phyloP scores from a whole-genome alignment of 148 eudicot species.

The Amaranthus hypochondriacus region DNA sequence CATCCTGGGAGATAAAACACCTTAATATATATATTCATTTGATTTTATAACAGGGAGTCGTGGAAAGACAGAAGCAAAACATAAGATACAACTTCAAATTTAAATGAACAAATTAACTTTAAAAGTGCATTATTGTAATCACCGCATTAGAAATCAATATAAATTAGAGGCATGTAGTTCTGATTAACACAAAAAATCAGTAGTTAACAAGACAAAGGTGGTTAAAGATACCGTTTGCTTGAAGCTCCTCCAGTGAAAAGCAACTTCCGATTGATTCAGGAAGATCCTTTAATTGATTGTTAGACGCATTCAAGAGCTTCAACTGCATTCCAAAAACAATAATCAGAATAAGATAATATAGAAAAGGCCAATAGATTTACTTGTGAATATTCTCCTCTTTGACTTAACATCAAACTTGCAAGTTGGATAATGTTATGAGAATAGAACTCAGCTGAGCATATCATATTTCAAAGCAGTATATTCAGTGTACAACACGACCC shows the following conservation, averaged over 20 bases:
- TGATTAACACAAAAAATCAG: not conserved
- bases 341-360: not conserved
- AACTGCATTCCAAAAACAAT: constrained; percentile 56
- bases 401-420: not conserved
- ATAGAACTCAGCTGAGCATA: not conserved
- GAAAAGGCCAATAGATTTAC: not conserved
- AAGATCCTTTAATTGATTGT: constrained; percentile 70
- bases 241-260: constrained; percentile 90
- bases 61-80: too few relatives aligned
- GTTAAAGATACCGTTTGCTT: constrained; percentile 72
- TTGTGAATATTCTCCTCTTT: not conserved
- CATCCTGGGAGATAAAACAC: too few relatives aligned
- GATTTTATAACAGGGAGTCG: too few relatives aligned
- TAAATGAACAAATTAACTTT: too few relatives aligned
- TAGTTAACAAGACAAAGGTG: constrained; percentile 2
- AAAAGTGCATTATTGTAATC: too few relatives aligned
- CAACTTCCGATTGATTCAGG: constrained; percentile 98
- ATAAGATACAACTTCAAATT: too few relatives aligned
- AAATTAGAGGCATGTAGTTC: not conserved
- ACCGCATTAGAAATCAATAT: not conserved
- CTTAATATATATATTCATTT: too few relatives aligned
- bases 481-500: not conserved
- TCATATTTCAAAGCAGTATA: not conserved
- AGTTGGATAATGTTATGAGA: constrained; percentile 1
- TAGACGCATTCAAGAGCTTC: constrained; percentile 77